These are phyloP conservation scores for Vitis hybrid DNA, from an alignment of 177 flowering plant genomes.

Conservation along the genomic window DNA sequence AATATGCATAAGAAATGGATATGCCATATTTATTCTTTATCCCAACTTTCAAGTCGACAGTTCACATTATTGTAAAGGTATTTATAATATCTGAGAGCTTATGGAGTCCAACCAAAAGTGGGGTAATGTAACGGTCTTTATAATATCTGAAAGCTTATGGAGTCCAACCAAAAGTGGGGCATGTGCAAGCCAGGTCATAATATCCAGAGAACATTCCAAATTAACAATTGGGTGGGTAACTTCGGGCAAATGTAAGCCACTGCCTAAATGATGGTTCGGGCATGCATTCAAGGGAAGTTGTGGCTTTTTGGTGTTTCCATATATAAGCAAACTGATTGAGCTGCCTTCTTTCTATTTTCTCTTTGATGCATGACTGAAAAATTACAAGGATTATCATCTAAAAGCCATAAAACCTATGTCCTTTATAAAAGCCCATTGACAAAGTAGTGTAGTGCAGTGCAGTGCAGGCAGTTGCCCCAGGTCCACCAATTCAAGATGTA, in stretches of 20 bases:
- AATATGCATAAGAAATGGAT: no score
- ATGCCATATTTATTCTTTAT: no score
- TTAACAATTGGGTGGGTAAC: no score
- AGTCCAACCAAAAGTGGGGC: no score
- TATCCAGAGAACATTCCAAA: no score
- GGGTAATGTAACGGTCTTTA: no score
- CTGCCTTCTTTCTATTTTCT: neutral
- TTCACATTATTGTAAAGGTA: no score
- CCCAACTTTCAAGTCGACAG: no score
- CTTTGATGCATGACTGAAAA: neutral
- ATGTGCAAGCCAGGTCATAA: no score
- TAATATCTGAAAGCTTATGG: no score
- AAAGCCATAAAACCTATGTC: neutral
- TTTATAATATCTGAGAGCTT: no score
- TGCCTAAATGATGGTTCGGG: neutral
- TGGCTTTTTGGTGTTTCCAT: neutral
- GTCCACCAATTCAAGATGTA: conserved; percentile 10
- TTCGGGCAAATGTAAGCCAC: neutral
- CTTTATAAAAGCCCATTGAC: conserved; percentile 8
- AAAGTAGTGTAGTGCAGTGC: conserved; percentile 14
- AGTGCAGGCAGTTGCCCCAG: neutral
- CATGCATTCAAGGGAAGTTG: neutral
- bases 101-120: no score
- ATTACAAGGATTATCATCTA: neutral
- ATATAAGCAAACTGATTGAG: neutral